Base-by-base conservation (phyloP, 805 yeast species). In the Priceomyces fermenticarens region DNA sequence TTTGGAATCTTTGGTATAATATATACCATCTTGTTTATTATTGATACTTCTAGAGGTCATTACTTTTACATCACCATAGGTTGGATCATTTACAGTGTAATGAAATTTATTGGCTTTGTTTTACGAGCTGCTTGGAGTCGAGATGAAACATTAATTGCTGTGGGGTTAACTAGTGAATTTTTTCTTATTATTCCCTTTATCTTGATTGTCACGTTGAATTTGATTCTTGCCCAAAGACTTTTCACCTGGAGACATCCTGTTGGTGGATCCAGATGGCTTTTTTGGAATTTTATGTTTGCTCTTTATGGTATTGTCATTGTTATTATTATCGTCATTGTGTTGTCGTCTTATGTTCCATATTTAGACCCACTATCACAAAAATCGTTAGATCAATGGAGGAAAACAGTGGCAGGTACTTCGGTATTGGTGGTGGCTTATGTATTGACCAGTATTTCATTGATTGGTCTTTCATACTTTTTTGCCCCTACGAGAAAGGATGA, bases 221-320 rank as follows among this genome's bases (percentile, higher is more conserved):
- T 82, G 57, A 73, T 82, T 14, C 60, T 84, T 35, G 87, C 87
- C 3, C 88, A 83, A 58, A 75, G 90, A 60, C 65, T 84, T 26
- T 82, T 83, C 60, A 81, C 86, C 3, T 82, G 88, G 85, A 70
- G 83, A 56, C 89, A 85, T 56, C 90, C 91, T 10, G 80, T 77
- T 31, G 72, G 80, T 13, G 90, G 89, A 33, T 70, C 77, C 17
- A 57, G 73, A 26, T 63, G 60, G 42, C 43, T 66, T 26, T 78
- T 83, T 50, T 77, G 80, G 75, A 44, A 48, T 31, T 40, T 62
- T 25, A 76, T 84, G 82, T 53, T 71, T 38, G 29, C 56, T 2
- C 49, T 80, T 32, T 84, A 84, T 51, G 46, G 60, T 4, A 46
- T 80, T 34, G 88, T 85, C 20, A 40, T 69, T 25, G 78, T 75